phyloP scores from a whole-genome alignment of 2,329 filamentous ascomycete genomes.

The Elsinoe perseae region DNA sequence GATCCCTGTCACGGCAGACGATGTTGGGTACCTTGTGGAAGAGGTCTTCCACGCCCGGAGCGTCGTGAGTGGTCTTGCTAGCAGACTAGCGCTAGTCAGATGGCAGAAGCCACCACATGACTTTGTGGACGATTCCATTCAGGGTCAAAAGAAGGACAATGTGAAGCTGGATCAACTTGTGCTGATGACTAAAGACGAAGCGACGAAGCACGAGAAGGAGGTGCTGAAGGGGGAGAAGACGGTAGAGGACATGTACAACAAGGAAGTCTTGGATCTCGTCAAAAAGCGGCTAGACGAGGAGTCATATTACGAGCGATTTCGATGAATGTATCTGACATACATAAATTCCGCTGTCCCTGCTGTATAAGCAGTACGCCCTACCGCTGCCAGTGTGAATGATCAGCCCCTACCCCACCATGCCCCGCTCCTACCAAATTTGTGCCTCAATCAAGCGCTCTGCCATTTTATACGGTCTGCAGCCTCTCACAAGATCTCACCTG shows the following conservation, averaged over 20 bases:
- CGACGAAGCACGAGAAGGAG: conserved; percentile 67
- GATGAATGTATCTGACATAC: neutral
- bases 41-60: conserved; percentile 82
- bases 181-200: conserved; percentile 90
- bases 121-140: conserved; percentile 57
- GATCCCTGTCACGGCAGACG: conserved; percentile 66
- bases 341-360: neutral
- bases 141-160: conserved; percentile 70
- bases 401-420: neutral
- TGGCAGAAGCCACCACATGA: conserved; percentile 62
- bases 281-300: conserved; percentile 62
- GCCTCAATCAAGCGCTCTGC: neutral
- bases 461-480: neutral
- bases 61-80: conserved; percentile 71
- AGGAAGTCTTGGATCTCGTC: conserved; percentile 58
- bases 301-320: conserved; percentile 3
- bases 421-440: neutral
- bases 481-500: no score
- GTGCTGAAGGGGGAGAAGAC: conserved; percentile 62
- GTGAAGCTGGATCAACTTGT: conserved; percentile 66
- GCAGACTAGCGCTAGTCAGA: conserved; percentile 67
- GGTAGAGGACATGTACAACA: conserved; percentile 66
- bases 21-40: conserved; percentile 81
- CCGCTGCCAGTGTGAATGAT: neutral
- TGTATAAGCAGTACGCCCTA: neutral